These are phyloP conservation scores for Cyberlindnera meyerae DNA, from an alignment of 805 yeast species.

Conservation along the genomic window DNA sequence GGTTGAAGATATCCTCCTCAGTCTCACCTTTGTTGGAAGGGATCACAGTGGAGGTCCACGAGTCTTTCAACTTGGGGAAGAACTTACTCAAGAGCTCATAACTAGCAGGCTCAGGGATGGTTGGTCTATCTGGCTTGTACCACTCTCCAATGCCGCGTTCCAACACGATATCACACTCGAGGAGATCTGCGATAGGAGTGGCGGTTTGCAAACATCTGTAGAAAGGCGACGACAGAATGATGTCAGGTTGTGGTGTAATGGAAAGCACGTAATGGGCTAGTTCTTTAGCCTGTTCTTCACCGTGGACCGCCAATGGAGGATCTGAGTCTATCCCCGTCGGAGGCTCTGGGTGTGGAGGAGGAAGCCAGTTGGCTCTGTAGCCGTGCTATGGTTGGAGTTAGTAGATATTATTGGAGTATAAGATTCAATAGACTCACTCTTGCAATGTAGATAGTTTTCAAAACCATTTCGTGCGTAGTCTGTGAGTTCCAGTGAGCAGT, in stretches of 20 bases:
- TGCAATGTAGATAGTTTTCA: constrained; percentile 61
- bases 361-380: constrained; percentile 80
- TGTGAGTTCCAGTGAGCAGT: too few species aligned
- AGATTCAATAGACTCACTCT: constrained; percentile 40
- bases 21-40: constrained; percentile 75
- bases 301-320: constrained; percentile 83
- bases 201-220: constrained; percentile 86
- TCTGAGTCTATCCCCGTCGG: constrained; percentile 92
- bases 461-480: too few species aligned
- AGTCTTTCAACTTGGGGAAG: constrained; percentile 46
- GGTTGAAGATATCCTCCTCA: constrained; percentile 57
- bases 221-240: constrained; percentile 78
- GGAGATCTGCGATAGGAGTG: constrained; percentile 55
- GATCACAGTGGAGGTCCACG: constrained; percentile 49
- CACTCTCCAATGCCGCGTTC: constrained; percentile 93
- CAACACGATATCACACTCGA: constrained; percentile 54
- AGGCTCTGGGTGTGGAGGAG: constrained; percentile 64
- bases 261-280: constrained; percentile 57
- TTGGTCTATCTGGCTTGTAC: constrained; percentile 67
- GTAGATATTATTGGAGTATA: neutral
- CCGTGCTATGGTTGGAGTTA: constrained; percentile 53
- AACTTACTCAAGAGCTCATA: constrained; percentile 42
- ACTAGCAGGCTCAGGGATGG: constrained; percentile 67
- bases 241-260: constrained; percentile 54
- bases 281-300: constrained; percentile 81